Evolutionary conservation across 345 rosid genomes (phyloP).

Genomic region (Pseudoturritis turrita): DNA sequence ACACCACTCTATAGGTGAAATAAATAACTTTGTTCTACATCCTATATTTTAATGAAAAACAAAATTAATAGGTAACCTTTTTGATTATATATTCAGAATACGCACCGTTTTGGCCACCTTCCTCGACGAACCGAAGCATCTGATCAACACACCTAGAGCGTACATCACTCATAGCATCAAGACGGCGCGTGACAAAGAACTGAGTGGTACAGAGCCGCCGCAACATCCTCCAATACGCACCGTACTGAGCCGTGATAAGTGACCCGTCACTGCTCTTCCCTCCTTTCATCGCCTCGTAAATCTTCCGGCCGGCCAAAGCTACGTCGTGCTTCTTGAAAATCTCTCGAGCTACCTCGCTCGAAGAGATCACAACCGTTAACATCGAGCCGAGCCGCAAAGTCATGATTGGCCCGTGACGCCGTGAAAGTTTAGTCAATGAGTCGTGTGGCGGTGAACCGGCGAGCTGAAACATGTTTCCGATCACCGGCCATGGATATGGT

Average conservation of each 20-base stretch:
- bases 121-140: constrained; percentile 47
- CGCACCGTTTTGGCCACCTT: constrained; percentile 39
- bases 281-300: constrained; percentile 77
- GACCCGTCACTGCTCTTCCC: constrained; percentile 54
- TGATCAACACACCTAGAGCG: constrained; percentile 48
- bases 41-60: too few relatives aligned
- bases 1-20: too few relatives aligned
- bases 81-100: neutral
- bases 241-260: constrained; percentile 70
- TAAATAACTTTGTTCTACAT: too few relatives aligned
- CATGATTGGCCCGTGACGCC: constrained; percentile 63
- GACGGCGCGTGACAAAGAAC: constrained; percentile 59
- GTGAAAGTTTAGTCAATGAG: constrained; percentile 47
- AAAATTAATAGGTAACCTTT: too few relatives aligned
- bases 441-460: constrained; percentile 49
- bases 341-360: constrained; percentile 54
- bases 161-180: constrained; percentile 47
- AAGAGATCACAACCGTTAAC: constrained; percentile 68
- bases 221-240: constrained; percentile 71
- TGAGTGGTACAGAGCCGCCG: constrained; percentile 60
- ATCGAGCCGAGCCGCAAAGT: constrained; percentile 72
- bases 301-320: constrained; percentile 70
- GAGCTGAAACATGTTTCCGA: constrained; percentile 63
- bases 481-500: constrained; percentile 57
- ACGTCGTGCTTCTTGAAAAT: constrained; percentile 73